Conservation (phyloP, 75 land plant species). For the Sequoiadendron giganteum region DNA sequence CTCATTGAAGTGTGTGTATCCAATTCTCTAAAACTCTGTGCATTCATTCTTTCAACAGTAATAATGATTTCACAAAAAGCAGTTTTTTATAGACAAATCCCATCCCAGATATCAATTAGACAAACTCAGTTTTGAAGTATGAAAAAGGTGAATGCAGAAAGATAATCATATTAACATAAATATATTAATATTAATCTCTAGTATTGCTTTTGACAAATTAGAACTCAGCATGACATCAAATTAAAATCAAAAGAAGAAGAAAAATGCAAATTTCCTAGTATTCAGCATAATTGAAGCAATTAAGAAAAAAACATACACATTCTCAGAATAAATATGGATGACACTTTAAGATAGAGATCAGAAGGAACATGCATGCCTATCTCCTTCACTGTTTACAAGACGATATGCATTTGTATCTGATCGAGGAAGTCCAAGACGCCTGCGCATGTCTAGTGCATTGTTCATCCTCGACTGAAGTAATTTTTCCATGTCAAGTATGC, state of each 20-base stretch:
- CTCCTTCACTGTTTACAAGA: constrained; percentile 97
- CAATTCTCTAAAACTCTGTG: too few relatives aligned
- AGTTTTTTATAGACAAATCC: not conserved
- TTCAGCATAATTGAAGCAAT: not conserved
- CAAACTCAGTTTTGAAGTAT: not conserved
- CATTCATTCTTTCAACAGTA: too few relatives aligned
- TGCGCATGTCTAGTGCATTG: constrained; percentile 66
- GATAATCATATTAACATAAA: not conserved
- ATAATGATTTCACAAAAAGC: not conserved
- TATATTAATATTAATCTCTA: not conserved
- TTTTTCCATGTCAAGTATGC: constrained; percentile 71
- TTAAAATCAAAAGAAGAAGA: not conserved
- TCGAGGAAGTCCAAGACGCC: constrained; percentile 69
- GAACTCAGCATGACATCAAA: not conserved
- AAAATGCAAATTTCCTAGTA: not conserved
- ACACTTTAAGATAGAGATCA: constrained; percentile 6
- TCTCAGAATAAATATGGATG: not conserved
- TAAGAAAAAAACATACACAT: not conserved
- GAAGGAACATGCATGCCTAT: constrained; percentile 55
- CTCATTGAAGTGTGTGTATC: too few relatives aligned
- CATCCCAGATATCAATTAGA: not conserved
- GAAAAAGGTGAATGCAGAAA: not conserved
- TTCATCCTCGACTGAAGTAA: constrained; percentile 66
- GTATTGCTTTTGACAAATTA: not conserved
- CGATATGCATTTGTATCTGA: constrained; percentile 77